Evolutionary conservation across 495 filamentous ascomycete species (phyloP), one percentile per base, ranked within the genome.

Genomic region (Xylaria flabelliformis): DNA sequence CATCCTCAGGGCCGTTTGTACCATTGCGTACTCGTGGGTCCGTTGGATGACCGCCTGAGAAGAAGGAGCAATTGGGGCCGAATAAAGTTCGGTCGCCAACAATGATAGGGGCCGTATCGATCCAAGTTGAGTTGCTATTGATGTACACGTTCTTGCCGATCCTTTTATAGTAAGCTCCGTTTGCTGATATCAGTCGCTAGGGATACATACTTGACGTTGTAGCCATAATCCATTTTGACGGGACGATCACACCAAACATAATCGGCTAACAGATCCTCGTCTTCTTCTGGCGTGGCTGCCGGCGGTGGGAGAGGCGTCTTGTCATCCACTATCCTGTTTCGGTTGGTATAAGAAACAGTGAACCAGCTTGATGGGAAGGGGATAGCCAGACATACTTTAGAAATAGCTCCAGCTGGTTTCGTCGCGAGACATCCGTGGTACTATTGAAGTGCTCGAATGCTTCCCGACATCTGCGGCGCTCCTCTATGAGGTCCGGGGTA

Each of bases 51-150:
- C 88, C 90, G 0, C 88, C 94, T 29, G 87, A 83, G 75, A 87
- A 94, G 69, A 97, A 87, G 64, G 80, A 91, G 36, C 94, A 92
- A 75, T 92, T 93, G 0, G 94, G 93, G 0, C 93, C 95, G 50
- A 97, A 83, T 26, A 97, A 82, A 3, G 93, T 95, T 32, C 94
- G 89, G 8, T 90, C 86, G 5, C 95, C 95, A 64, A 97, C 90
- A 8, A 88, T 91, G 63, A 97, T 90, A 32, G 87, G 74, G 78
- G 91, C 92, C 4, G 90, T 95, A 80, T 98, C 95, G 29, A 97
- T 80, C 74, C 94, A 90, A 4, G 88, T 90, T 69, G 86, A 88
- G 81, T 93, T 91, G 78, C 87, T 91, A 83, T 97, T 97, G 79
- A 97, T 84, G 78, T 90, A 97, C 19, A 93, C 91, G 39, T 86